A percentile compares a stretch with the other conserved stretches of the same genome.
phyloP scores from a whole-genome alignment of 208 protist species.

The Tritrichomonas musculus region DNA sequence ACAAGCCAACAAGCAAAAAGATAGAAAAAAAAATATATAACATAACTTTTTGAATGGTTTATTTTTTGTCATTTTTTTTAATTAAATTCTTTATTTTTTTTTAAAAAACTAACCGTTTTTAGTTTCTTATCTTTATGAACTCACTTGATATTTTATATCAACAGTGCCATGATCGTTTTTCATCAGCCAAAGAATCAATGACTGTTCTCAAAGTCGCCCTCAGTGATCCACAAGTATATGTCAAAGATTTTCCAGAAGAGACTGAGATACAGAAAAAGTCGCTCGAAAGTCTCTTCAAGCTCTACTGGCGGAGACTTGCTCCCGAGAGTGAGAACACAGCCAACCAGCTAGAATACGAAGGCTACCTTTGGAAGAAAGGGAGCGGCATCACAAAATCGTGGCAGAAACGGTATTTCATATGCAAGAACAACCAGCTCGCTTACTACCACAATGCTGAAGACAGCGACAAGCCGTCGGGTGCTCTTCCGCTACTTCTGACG shows the following conservation, averaged over 20 bases:
- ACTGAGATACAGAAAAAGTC: background rate
- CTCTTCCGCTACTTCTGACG: background rate
- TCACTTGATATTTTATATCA: background rate
- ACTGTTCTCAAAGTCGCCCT: background rate
- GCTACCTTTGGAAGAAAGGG: constrained; percentile 1
- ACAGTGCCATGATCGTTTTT: background rate
- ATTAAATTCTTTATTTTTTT: too few relatives aligned
- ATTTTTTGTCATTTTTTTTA: too few relatives aligned
- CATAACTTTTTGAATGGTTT: too few relatives aligned
- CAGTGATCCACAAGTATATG: background rate
- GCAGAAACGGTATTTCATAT: background rate
- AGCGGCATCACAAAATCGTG: background rate
- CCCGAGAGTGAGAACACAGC: background rate
- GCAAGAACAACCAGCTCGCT: background rate
- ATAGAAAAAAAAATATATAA: too few relatives aligned
- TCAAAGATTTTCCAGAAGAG: background rate
- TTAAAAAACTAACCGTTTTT: too few relatives aligned
- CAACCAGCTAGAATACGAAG: background rate
- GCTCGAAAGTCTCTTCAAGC: background rate
- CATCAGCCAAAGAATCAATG: background rate
- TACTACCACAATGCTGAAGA: constrained; percentile 14
- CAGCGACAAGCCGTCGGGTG: background rate
- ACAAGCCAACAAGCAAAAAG: too few relatives aligned
- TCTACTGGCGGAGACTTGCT: background rate
- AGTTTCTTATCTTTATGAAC: background rate